Conservation (phyloP, 805 yeast species). For the Metschnikowia corniflorae region DNA sequence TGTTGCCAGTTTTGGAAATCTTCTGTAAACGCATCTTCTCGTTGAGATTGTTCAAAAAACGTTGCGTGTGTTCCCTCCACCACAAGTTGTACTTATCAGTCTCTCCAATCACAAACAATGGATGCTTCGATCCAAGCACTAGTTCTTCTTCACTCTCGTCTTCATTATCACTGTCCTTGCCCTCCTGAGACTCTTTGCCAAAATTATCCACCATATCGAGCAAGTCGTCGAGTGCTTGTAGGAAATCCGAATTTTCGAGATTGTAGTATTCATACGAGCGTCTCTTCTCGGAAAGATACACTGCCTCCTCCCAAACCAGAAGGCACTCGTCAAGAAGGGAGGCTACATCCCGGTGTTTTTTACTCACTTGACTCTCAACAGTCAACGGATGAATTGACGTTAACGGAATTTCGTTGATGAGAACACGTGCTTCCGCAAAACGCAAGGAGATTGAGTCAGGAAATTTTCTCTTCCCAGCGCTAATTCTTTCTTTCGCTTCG, state of each 20-base stretch:
- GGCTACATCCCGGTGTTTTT: slow-evolving; percentile 31
- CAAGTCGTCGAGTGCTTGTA: slow-evolving; percentile 62
- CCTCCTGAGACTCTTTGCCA: slow-evolving; percentile 47
- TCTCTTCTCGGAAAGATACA: slow-evolving; percentile 23
- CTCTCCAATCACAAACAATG: slow-evolving; percentile 43
- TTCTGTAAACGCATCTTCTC: slow-evolving; percentile 16
- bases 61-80: slow-evolving; percentile 48
- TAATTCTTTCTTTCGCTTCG: slow-evolving; percentile 69
- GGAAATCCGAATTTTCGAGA: slow-evolving; percentile 45
- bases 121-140: slow-evolving; percentile 49
- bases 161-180: slow-evolving; percentile 59
- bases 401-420: slow-evolving; percentile 57
- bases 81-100: slow-evolving; percentile 49
- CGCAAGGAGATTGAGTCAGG: slow-evolving; percentile 45
- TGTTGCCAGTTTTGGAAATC: slow-evolving; percentile 13
- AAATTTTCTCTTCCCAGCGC: slow-evolving; percentile 50
- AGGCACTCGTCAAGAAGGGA: slow-evolving; percentile 46
- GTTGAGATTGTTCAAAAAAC: slow-evolving; percentile 31
- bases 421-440: slow-evolving; percentile 53
- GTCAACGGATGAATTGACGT: slow-evolving; percentile 52
- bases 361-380: slow-evolving; percentile 30
- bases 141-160: slow-evolving; percentile 34
- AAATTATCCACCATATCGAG: slow-evolving; percentile 65
- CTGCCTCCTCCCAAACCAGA: slow-evolving; percentile 43
- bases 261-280: slow-evolving; percentile 31